Evolutionary conservation across 305 asterid genomes (phyloP), one percentile per base, ranked within the genome.

Genomic region (Plantago coronopus): DNA sequence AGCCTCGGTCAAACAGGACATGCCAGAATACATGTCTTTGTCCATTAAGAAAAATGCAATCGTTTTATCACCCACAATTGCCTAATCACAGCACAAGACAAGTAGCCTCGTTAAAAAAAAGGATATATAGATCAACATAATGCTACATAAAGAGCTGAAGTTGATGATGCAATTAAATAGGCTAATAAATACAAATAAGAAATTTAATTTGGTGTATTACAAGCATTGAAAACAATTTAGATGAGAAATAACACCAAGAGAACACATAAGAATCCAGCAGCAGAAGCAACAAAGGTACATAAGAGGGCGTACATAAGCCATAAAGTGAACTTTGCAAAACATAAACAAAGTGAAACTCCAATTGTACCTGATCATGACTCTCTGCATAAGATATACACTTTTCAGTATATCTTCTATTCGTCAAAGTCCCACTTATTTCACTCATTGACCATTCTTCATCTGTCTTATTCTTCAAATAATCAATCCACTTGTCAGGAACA

Each of bases 31-130:
- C 94, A 93, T 93, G 67, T 93, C 97, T 78, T 79, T 77, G 79
- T 93, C 99, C 97, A 93, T 93, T 69, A 93, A 85, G 57, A 72
- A 38, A 81, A 89, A 93, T 42, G 97, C 91, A 49, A 87, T 75
- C 34, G 99, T 87, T 80, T 89, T 93, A 78, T 93, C 99, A 61
- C 99, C 99, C 54, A 93, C 96, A 70, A 93, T 89, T 59, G 96
- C 82, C 95, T 91, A 71, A 64, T 67, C 79, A 65, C 63, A 55
- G 66, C 58, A 71, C 66, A 56, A 68, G 64, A 50, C 59, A 72
- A 18, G 71, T 19, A 66, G 68, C 42, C 54, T 27, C 31, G 16
- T 29, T 27, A 67, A 42, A 46, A 59, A n/a, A n/a, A n/a, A n/a
- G n/a, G n/a, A 25, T 64, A 34, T 48, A 63, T 25, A 55, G 51